Evolutionary conservation across 1,284 basidiomycete genomes (phyloP), one percentile per base, ranked within the genome.

Genomic region (Pterulicium gracile): DNA sequence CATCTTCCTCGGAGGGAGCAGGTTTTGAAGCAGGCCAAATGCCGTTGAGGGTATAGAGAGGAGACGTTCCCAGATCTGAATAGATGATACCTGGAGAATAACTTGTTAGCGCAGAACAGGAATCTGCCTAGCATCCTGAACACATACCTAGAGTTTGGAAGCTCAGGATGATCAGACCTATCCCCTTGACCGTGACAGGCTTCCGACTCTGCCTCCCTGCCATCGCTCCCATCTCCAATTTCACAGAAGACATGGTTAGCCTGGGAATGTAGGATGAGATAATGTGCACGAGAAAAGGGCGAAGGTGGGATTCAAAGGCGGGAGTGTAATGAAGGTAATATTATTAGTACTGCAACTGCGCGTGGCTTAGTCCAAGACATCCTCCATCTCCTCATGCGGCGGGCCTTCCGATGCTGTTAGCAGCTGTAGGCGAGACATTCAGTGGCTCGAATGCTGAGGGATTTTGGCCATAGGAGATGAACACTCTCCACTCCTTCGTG

Each of bases 61-160:
- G 78, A 0, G 75, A 78, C 0, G 78, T 81, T 14, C 75, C 74
- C 45, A 79, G 75, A 56, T 80, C 78, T n/a, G 76, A 78, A 54
- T 81, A 82, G 41, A 80, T 78, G 42, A 81, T 77, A 1, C 77
- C 77, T 78, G n/a, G n/a, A n/a, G n/a, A 32, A n/a, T 32, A 32
- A n/a, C 10, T 32, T 10, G 7, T 32, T n/a, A 32, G 27, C 27
- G 27, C 27, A 32, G 27, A 32, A 10, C 7, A 32, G 27, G n/a
- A n/a, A n/a, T n/a, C n/a, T n/a, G n/a, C n/a, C 27, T 10, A 32
- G 27, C 27, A 32, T 10, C 7, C 27, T n/a, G 27, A 45, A n/a
- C 14, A 41, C 58, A 7, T 52, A 69, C 73, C 65, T 13, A 67
- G 54, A 2, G 63, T 59, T 49, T 67, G 64, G 42, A 65, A 65